A percentile compares a stretch with the other conserved stretches of the same genome.
Evolutionary conservation across 768 basidiomycete species (phyloP).

Genomic region (Suillus spraguei): DNA sequence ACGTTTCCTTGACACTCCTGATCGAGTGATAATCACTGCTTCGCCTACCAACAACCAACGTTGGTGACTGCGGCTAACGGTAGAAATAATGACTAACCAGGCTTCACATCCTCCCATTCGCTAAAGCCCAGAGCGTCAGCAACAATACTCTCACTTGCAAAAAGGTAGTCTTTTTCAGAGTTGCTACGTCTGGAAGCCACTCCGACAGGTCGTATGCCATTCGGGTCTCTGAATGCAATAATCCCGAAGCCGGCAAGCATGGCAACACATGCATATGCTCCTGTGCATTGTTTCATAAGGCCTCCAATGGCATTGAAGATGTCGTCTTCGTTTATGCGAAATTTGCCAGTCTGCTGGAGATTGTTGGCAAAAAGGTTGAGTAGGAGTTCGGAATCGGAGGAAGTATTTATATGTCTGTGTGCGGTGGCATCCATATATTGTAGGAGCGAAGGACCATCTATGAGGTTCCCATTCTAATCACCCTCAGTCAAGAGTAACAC

Average conservation of each 20-base stretch:
- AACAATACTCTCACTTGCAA: slow-evolving; percentile 95
- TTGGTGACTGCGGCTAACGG: slow-evolving; percentile 13
- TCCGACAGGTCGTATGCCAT: slow-evolving; percentile 94
- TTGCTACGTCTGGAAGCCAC: slow-evolving; percentile 68
- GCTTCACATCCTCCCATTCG: slow-evolving; percentile 92
- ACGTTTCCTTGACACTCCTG: slow-evolving; percentile 71
- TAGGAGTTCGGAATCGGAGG: slow-evolving; percentile 95
- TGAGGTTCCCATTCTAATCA: slow-evolving; percentile 92
- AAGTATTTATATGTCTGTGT: slow-evolving; percentile 98
- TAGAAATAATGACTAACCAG: slow-evolving; percentile 53
- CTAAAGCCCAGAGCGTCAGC: slow-evolving; percentile 91
- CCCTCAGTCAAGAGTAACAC: slow-evolving; percentile 6
- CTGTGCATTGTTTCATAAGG: slow-evolving; percentile 85
- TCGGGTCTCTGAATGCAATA: slow-evolving; percentile 97
- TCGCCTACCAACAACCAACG: slow-evolving; percentile 58
- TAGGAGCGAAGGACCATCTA: slow-evolving; percentile 86
- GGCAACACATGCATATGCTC: slow-evolving; percentile 97
- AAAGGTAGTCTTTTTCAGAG: slow-evolving; percentile 79
- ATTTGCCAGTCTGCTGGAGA: slow-evolving; percentile 97
- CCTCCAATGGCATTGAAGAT: slow-evolving; percentile 94
- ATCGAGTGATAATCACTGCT: slow-evolving; percentile 92
- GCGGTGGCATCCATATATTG: slow-evolving; percentile 95
- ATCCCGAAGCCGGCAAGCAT: slow-evolving; percentile 99
- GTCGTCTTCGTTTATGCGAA: slow-evolving; percentile 99
- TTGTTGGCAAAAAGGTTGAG: slow-evolving; percentile 98